Evolutionary conservation across 495 filamentous ascomycete species (phyloP), one percentile per base, ranked within the genome.

Genomic region (Penicillium ochrochloron): DNA sequence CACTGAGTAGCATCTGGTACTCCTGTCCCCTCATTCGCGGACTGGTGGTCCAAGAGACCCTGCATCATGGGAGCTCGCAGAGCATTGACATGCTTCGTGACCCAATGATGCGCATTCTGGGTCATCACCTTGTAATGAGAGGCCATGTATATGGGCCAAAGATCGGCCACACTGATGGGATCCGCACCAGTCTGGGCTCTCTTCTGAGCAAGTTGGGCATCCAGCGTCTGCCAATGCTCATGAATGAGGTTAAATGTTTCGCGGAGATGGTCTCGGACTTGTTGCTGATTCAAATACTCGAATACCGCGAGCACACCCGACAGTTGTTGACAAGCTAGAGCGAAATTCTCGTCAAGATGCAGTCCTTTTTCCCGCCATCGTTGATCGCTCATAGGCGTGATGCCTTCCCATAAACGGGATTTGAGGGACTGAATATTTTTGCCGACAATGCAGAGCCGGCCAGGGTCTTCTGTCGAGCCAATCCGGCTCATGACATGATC

Each of bases 321-420:
- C 0, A 79, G 58, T 46, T 76, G 58, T 23, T 76, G 63, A 21
- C 64, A 61, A 4, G 77, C 76, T 33, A 70, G n/a, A n/a, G 73
- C 72, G 17, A 78, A 74, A 11, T 80, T 72, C 0, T 67, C 62
- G 8, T 48, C 41, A 0, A 46, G 33, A 39, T 78, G 59, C 4
- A 80, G 71, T 1, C 62, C 62, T 39, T 75, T 76, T 7, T 75
- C 72, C 9, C 54, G 42, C 76, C 77, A 80, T 50, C 72, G 58
- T 50, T 70, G 64, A 23, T 75, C 72, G 29, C 66, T 70, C n/a
- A 78, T n/a, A 9, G 76, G 77, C 1, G 66, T 39, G 21, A 78
- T 68, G 8, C 77, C 77, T 33, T 69, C 68, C 74, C 74, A 78
- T 5, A 75, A 27, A 31, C 75, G 64, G n/a, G 44, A 62, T 37